Evolutionary conservation across 129 eudicot genomes (phyloP), one percentile per base, ranked within the genome.

Genomic region (Saussurea involucrata): DNA sequence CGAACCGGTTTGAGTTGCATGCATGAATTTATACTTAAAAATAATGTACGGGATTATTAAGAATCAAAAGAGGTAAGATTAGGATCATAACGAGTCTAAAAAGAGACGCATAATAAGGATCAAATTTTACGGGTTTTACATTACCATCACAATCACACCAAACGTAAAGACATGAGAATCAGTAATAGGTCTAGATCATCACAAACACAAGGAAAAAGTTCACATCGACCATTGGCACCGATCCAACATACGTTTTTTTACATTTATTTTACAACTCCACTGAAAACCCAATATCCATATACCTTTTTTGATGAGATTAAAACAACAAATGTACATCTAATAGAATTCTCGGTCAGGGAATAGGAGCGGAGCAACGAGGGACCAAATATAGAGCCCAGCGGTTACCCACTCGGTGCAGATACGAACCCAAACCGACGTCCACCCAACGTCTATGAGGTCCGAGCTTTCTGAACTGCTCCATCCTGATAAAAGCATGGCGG

Each of bases 391-490:
- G 15, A 95, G 82, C 7, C 87, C 96, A 44, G 97, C 97, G 10
- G 97, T 95, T 36, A 88, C 97, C 99, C 99, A 95, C 76, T 92
- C 96, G 13, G 91, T 92, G 95, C 92, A 84, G 25, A 95, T 90
- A 17, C 96, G 92, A 71, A 95, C 97, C 97, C 99, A 95, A 77
- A 95, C 95, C 0, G 99, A 95, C 2, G 96, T 90, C 99, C 99
- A 95, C 32, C 99, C 99, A 8, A 92, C 93, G 33, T 95, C 99
- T 32, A 95, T 95, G 10, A 92, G 95, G 27, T 95, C 92, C 0
- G 99, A 75, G 80, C 78, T 88, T 74, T 92, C 97, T 12, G 90
- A 85, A 63, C 83, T 85, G 67, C 90, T 90, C 99, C 99, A 95
- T 5, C 99, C 99, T 0, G 99, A 90, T 24, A 95, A 90, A 78